Percentiles rank a stretch among this genome's conserved stretches.
Conservation (phyloP, 345 rosid genomes). For the Gossypium ekmanianum region DNA sequence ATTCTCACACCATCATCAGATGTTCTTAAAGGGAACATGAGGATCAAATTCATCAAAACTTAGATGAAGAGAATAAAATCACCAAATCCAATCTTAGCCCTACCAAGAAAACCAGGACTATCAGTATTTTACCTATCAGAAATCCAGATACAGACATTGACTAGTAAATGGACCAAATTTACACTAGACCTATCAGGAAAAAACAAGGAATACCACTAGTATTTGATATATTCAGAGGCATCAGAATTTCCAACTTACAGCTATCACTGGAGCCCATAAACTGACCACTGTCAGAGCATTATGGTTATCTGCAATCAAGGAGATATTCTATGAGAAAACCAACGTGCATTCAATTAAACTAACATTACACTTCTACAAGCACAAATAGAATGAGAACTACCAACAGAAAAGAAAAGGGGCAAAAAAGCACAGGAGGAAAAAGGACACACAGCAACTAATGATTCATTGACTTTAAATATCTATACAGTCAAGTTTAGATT, state of each 20-base stretch:
- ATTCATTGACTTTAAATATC: not conserved
- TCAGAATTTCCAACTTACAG: constrained; percentile 57
- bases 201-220: not conserved
- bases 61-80: not conserved
- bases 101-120: not conserved
- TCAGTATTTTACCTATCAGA: not conserved
- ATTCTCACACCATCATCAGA: not conserved
- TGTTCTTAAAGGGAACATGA: not conserved
- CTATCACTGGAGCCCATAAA: constrained; percentile 90
- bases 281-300: constrained; percentile 75
- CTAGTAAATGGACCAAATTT: not conserved
- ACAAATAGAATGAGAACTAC: not conserved
- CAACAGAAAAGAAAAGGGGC: not conserved
- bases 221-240: not conserved
- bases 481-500: not conserved
- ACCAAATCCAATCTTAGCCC: not conserved
- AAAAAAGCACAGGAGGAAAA: not conserved
- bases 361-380: not conserved
- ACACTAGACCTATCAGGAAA: not conserved
- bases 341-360: not conserved
- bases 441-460: not conserved
- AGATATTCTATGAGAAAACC: not conserved
- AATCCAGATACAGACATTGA: not conserved
- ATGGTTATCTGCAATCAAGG: constrained; percentile 80
- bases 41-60: not conserved